Base-by-base conservation (phyloP, 2,329 filamentous ascomycete species). In the Penicillium sp. region DNA sequence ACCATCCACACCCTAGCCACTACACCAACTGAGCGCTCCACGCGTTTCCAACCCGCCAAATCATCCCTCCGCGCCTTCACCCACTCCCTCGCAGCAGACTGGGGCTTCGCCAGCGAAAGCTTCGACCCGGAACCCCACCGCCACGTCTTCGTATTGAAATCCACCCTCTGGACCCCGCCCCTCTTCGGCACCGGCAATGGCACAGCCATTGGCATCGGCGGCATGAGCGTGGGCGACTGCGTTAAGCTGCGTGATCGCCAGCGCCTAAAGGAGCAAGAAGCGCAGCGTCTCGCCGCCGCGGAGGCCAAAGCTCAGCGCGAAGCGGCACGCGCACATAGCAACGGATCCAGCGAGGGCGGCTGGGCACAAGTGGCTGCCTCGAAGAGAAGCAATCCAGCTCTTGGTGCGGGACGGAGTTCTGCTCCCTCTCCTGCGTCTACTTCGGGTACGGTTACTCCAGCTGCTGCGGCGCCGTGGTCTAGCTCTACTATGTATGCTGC, bases 111-210 rank as follows among this genome's bases (percentile, higher is more conserved):
- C 60, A 89, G 84, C 33, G 86, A 93, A 68, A 94, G 88, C 61
- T 84, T 93, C 67, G 93, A 98, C 64, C 84, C 85, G 0, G 91
- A 96, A 64, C 89, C 90, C 0, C 85, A 96, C 67, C 84, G 93
- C 3, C 89, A 95, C 62, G 88, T 97, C 13, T 81, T 85, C 48
- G 78, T 97, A 28, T 90, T 91, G 72, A 97, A 96, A 41, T 63
- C 65, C 65, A 74, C 56, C 67, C 77, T 61, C 57, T 75, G 57
- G 77, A 75, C 53, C 32, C 64, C 64, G 42, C 71, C 53, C 43
- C 62, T 57, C 49, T 68, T 58, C 64, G 70, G 46, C 61, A 65
- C 56, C 71, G 78, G 33, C 75, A 79, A 76, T 75, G 44, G 78
- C 69, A 47, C 77, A 67, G 29, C 79, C 70, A 68, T 79, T 71